phyloP scores from a whole-genome alignment of 2,329 filamentous ascomycete species.

The Diaporthe citrichinensis region DNA sequence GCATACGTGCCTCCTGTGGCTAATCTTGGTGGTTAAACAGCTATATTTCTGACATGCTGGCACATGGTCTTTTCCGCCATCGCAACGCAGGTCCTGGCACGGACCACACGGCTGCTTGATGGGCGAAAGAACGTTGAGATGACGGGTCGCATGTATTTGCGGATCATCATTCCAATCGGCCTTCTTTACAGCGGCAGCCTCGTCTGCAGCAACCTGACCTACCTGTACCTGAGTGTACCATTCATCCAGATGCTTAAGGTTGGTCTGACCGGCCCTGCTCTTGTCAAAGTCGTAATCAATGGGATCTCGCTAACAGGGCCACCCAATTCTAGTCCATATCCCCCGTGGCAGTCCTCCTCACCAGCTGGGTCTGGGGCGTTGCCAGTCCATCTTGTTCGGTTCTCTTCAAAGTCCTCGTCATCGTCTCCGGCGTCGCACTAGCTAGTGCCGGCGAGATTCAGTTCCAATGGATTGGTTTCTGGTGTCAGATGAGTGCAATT shows the following conservation, averaged over 20 bases:
- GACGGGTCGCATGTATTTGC: slow-evolving; percentile 90
- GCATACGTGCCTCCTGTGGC: slow-evolving; percentile 44
- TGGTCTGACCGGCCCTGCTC: neutral
- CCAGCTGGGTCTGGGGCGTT: slow-evolving; percentile 72
- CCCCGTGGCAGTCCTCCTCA: slow-evolving; percentile 76
- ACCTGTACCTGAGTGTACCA: slow-evolving; percentile 91
- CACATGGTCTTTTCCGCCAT: slow-evolving; percentile 91
- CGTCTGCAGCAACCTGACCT: slow-evolving; percentile 95
- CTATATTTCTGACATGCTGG: slow-evolving; percentile 90
- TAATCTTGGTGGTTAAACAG: slow-evolving; percentile 47
- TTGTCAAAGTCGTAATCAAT: too few species aligned
- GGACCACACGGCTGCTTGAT: slow-evolving; percentile 89
- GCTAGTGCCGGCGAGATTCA: slow-evolving; percentile 75
- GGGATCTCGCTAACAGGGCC: neutral
- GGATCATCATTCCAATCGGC: slow-evolving; percentile 92
- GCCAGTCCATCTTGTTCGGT: slow-evolving; percentile 61
- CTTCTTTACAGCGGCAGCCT: slow-evolving; percentile 93
- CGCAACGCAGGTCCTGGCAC: slow-evolving; percentile 91
- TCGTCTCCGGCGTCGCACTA: slow-evolving; percentile 66
- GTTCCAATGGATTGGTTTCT: slow-evolving; percentile 75
- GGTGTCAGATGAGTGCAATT: slow-evolving; percentile 82
- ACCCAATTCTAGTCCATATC: slow-evolving; percentile 66
- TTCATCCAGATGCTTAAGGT: slow-evolving; percentile 62
- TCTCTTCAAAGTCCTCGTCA: slow-evolving; percentile 64
- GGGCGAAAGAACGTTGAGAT: slow-evolving; percentile 95